Percentiles rank a stretch among this genome's conserved stretches.
Conservation (phyloP, 1,139 yeast genomes). For the Yamadazyma dendronema region DNA sequence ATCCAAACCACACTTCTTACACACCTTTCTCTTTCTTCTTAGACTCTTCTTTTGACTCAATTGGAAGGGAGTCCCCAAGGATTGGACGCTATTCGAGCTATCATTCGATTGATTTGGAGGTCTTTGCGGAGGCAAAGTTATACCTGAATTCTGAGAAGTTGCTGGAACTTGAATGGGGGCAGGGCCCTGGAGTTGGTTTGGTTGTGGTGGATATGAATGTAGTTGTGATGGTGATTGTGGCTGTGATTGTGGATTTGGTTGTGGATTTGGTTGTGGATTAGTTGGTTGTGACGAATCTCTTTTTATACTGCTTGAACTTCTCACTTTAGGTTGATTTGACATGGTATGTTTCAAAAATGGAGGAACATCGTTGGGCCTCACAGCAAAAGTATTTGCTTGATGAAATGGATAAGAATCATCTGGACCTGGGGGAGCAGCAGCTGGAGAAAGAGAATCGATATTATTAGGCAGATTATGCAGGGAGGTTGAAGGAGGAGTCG, state of each 20-base stretch:
- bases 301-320: slow-evolving; percentile 9
- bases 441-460: slow-evolving; percentile 4
- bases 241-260: too few relatives aligned
- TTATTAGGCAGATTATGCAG: slow-evolving; percentile 4
- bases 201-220: too few relatives aligned
- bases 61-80: slow-evolving; percentile 11
- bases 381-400: slow-evolving; percentile 11
- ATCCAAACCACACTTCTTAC: slow-evolving; percentile 63
- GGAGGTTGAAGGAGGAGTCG: slow-evolving; percentile 9
- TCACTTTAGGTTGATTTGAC: slow-evolving; percentile 9
- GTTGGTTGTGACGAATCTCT: neutral
- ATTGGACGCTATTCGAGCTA: neutral
- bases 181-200: neutral
- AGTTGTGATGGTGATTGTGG: too few relatives aligned
- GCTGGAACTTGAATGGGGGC: too few relatives aligned
- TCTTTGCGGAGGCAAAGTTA: neutral
- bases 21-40: slow-evolving; percentile 37
- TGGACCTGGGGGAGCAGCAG: slow-evolving; percentile 4
- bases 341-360: slow-evolving; percentile 9
- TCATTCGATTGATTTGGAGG: neutral
- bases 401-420: slow-evolving; percentile 9
- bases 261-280: neutral
- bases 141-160: too few relatives aligned
- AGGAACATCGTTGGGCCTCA: slow-evolving; percentile 7
- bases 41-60: slow-evolving; percentile 15